Conservation (phyloP, 441 rosid species). For the Populus hybrid region DNA sequence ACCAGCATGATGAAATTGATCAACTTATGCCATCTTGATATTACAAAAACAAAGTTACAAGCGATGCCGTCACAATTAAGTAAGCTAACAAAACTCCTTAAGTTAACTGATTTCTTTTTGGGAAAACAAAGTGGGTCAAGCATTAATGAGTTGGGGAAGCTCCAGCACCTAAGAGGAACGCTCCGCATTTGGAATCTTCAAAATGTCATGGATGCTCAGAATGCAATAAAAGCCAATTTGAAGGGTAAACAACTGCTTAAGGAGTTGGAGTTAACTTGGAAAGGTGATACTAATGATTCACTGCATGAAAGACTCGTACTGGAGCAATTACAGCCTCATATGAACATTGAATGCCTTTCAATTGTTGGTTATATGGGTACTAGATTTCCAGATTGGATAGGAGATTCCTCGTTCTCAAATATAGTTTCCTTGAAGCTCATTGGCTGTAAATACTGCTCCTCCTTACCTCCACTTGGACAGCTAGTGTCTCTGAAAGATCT, state of each 20-base stretch:
- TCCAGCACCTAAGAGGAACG: constrained; percentile 22
- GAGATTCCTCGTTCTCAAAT: constrained; percentile 17
- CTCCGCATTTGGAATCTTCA: constrained; percentile 26
- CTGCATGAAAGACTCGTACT: constrained; percentile 11
- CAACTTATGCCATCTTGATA: constrained; percentile 23
- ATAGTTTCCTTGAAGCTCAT: constrained; percentile 12
- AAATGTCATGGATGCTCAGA: constrained; percentile 9
- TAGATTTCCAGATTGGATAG: constrained; percentile 31
- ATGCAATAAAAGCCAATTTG: constrained; percentile 20
- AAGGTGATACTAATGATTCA: neutral
- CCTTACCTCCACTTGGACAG: constrained; percentile 22
- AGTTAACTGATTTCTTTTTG: constrained; percentile 17
- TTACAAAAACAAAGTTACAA: constrained; percentile 8
- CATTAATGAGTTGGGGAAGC: constrained; percentile 23
- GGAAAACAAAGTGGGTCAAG: constrained; percentile 19
- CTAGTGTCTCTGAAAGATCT: too few species aligned
- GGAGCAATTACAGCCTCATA: constrained; percentile 26
- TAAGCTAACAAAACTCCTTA: constrained; percentile 19
- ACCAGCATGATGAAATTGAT: constrained; percentile 3
- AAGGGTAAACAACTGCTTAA: constrained; percentile 18
- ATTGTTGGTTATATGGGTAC: constrained; percentile 17
- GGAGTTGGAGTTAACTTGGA: constrained; percentile 25
- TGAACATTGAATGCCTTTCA: constrained; percentile 13
- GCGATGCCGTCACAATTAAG: constrained; percentile 24
- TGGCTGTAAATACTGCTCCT: constrained; percentile 18